phyloP scores from a whole-genome alignment of 1,284 basidiomycete genomes.

The Pseudozyma hubeiensis region DNA sequence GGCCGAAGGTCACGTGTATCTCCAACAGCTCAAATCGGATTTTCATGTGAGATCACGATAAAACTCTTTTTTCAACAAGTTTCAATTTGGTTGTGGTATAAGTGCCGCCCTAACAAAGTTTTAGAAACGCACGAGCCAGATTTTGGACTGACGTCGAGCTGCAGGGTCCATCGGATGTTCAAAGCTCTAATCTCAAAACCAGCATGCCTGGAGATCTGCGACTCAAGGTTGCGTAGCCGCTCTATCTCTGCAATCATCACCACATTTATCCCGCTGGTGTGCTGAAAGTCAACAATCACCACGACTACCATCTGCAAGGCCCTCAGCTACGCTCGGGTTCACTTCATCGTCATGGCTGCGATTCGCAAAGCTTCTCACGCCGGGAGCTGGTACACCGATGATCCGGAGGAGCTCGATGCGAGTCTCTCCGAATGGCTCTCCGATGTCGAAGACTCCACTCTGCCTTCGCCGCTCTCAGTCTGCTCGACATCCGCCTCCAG shows the following conservation, averaged over 20 bases:
- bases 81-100: neutral
- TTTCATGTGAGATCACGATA: neutral
- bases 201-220: neutral
- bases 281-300: neutral
- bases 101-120: neutral
- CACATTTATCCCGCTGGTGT: too few relatives aligned
- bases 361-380: slow-evolving; percentile 80
- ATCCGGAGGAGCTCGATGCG: slow-evolving; percentile 72
- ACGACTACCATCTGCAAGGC: neutral
- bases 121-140: slow-evolving; percentile 4
- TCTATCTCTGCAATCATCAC: too few relatives aligned
- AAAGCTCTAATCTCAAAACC: neutral
- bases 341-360: slow-evolving; percentile 20
- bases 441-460: slow-evolving; percentile 5
- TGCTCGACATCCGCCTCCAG: slow-evolving; percentile 2
- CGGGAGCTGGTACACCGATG: slow-evolving; percentile 86
- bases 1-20: slow-evolving; percentile 1
- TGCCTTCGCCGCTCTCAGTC: slow-evolving; percentile 23
- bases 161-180: slow-evolving; percentile 27
- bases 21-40: too few relatives aligned
- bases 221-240: too few relatives aligned
- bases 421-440: slow-evolving; percentile 40
- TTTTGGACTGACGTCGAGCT: slow-evolving; percentile 20
- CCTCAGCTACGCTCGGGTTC: neutral
- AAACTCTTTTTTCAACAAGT: too few relatives aligned